phyloP scores from a whole-genome alignment of 495 filamentous ascomycete species.

The Cladorrhinum samala region DNA sequence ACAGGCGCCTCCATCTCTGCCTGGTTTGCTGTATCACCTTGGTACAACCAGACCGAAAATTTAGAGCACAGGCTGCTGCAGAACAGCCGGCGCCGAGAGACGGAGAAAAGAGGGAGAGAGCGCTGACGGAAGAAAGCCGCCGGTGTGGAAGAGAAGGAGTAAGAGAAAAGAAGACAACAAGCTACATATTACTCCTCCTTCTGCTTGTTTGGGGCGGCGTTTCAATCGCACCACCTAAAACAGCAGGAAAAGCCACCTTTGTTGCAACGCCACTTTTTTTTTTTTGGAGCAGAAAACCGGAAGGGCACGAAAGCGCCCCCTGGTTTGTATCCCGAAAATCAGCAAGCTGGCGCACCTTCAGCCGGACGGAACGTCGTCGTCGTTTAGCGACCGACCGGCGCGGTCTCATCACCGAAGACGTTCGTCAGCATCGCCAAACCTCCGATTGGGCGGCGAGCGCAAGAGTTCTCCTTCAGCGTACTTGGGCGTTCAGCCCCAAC shows the following conservation, averaged over 20 bases:
- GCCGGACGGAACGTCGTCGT: constrained; percentile 33
- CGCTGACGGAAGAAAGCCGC: background rate
- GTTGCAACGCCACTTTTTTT: background rate
- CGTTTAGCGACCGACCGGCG: constrained; percentile 36
- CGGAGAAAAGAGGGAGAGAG: background rate
- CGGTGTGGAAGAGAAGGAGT: background rate
- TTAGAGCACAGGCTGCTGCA: background rate
- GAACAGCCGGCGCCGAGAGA: background rate
- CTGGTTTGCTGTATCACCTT: background rate
- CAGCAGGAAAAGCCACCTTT: background rate
- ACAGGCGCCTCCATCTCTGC: background rate
- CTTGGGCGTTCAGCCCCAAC: constrained; percentile 34
- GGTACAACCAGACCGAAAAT: background rate
- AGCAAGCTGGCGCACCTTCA: constrained; percentile 36
- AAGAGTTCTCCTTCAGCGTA: constrained; percentile 22
- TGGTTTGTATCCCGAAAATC: constrained; percentile 11
- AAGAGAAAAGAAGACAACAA: too few species aligned
- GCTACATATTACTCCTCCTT: background rate
- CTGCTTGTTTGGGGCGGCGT: background rate
- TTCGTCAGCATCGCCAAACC: constrained; percentile 27
- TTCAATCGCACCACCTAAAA: background rate
- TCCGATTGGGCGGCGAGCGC: constrained; percentile 30
- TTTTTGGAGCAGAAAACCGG: constrained; percentile 1
- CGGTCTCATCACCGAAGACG: constrained; percentile 37
- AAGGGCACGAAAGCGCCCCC: constrained; percentile 20